Conservation (phyloP, 257 asterid genomes). For the Dorcoceras hygrometricum region DNA sequence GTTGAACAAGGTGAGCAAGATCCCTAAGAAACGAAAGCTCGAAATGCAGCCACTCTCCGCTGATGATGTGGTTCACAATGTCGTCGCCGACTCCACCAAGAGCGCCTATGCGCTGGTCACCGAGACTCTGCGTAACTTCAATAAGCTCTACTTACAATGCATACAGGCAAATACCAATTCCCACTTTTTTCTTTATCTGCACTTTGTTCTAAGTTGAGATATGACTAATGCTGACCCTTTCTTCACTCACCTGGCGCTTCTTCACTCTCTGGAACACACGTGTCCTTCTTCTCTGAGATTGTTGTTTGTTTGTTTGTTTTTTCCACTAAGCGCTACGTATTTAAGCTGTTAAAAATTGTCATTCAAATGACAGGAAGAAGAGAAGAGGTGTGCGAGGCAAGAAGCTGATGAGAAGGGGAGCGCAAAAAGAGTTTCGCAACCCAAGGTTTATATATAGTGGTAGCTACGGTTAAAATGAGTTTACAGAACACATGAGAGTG, state of each 20-base stretch:
- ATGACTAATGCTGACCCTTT: too few relatives aligned
- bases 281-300: too few relatives aligned
- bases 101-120: constrained; percentile 41
- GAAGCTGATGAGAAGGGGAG: constrained; percentile 24
- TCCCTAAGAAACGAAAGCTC: not conserved
- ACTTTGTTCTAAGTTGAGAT: too few relatives aligned
- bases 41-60: not conserved
- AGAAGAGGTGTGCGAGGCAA: constrained; percentile 36
- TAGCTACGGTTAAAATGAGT: too few relatives aligned
- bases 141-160: constrained; percentile 58
- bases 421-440: constrained; percentile 22
- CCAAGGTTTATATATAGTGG: constrained; percentile 42
- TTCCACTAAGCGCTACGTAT: not conserved
- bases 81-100: not conserved
- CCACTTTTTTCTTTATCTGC: too few relatives aligned
- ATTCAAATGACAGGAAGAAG: constrained; percentile 49
- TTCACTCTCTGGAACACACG: too few relatives aligned
- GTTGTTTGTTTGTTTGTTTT: too few relatives aligned
- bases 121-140: constrained; percentile 56
- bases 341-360: too few relatives aligned
- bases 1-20: not conserved
- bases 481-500: too few relatives aligned
- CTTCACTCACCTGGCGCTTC: too few relatives aligned
- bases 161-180: constrained; percentile 48
- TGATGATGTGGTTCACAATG: not conserved